phyloP scores from a whole-genome alignment of 1,139 yeast species.

The Hanseniaspora sp. region DNA sequence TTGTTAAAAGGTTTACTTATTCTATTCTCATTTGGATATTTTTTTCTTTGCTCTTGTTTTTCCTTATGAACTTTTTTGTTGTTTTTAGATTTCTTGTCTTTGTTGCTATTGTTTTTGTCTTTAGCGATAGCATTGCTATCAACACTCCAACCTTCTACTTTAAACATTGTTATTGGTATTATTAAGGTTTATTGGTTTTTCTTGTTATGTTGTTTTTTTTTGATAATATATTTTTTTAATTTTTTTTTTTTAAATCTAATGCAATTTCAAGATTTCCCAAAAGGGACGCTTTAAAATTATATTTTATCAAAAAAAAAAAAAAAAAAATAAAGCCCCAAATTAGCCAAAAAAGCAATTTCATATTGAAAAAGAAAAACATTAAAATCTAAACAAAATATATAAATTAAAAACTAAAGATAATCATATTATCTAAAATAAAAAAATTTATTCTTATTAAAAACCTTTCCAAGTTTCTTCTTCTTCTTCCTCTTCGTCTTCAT shows the following conservation, averaged over 20 bases:
- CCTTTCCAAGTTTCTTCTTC: constrained; percentile 46
- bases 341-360: too few relatives aligned
- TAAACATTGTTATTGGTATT: constrained; percentile 3
- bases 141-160: constrained; percentile 14
- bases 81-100: constrained; percentile 8
- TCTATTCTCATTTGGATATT: neutral
- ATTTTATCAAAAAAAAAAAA: neutral
- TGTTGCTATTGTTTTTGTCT: constrained; percentile 7
- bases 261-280: too few relatives aligned
- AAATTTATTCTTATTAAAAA: constrained; percentile 27
- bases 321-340: neutral
- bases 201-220: neutral
- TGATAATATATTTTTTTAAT: neutral
- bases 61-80: constrained; percentile 10
- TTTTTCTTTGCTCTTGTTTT: neutral
- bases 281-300: too few relatives aligned
- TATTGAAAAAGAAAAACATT: neutral
- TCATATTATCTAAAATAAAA: neutral
- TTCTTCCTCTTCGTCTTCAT: constrained; percentile 26
- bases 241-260: too few relatives aligned
- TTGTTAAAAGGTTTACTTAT: neutral
- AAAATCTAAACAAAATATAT: neutral
- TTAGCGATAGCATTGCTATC: constrained; percentile 12
- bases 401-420: neutral
- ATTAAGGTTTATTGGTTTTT: neutral